Evolutionary conservation across 2,329 filamentous ascomycete genomes (phyloP).

Genomic region (Hymenoscyphus repandus): DNA sequence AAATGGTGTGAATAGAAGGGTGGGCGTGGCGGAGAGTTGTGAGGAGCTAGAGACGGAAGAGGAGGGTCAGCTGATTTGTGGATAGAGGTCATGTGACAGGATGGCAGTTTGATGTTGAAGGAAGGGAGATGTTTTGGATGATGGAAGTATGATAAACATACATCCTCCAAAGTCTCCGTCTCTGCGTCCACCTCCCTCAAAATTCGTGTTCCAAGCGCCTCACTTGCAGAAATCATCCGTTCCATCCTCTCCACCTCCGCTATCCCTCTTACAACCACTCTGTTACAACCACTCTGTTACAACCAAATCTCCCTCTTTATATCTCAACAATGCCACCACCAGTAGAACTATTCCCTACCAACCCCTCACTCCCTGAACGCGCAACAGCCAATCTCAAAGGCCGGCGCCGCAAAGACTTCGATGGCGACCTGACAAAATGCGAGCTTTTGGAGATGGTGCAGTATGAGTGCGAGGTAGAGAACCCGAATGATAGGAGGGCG

Average conservation of each 20-base stretch:
- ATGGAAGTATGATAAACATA: slow-evolving; percentile 30
- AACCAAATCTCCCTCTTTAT: neutral
- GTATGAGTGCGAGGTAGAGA: slow-evolving; percentile 53
- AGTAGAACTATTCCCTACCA: slow-evolving; percentile 46
- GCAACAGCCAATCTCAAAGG: slow-evolving; percentile 42
- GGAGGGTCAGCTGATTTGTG: slow-evolving; percentile 9
- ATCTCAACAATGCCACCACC: slow-evolving; percentile 49
- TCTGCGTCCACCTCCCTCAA: slow-evolving; percentile 51
- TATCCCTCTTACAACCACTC: neutral
- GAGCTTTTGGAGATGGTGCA: slow-evolving; percentile 54
- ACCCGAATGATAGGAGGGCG: slow-evolving; percentile 41
- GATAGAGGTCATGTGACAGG: slow-evolving; percentile 1
- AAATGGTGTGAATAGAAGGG: slow-evolving; percentile 1
- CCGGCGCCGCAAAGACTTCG: slow-evolving; percentile 44
- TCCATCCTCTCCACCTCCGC: slow-evolving; percentile 7
- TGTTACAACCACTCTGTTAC: no score
- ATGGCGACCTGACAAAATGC: slow-evolving; percentile 50
- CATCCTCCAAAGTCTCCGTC: slow-evolving; percentile 51
- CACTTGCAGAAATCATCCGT: slow-evolving; percentile 14
- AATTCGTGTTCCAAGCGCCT: slow-evolving; percentile 41
- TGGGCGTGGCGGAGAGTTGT: slow-evolving; percentile 9
- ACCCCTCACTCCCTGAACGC: slow-evolving; percentile 45
- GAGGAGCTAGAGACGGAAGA: slow-evolving; percentile 15
- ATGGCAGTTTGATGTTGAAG: neutral
- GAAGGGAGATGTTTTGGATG: neutral